Base-by-base conservation (phyloP, 2,329 filamentous ascomycete genomes). In the Arachnopeziza araneosa region DNA sequence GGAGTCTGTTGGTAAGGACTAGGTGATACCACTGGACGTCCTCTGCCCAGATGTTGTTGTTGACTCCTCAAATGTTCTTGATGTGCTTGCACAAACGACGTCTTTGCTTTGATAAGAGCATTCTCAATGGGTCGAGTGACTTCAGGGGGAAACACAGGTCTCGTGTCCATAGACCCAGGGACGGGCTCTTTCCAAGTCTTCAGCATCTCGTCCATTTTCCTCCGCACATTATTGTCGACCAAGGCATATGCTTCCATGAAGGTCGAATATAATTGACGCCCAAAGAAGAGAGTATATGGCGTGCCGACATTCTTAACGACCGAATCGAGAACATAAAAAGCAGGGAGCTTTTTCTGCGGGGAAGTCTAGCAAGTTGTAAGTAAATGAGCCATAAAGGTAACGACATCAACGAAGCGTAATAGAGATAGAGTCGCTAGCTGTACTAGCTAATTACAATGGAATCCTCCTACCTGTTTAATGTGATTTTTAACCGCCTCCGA, bases 291-390 rank as follows among this genome's bases (percentile, higher is more conserved):
- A 0, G 93, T 98, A 75, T 99, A 99, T 8, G 95, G 95, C 0
- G 93, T 97, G 63, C 95, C 95, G 63, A 99, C 92, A 79, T 99
- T 98, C 77, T 99, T 99, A 72, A 96, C 93, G 63, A 99, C 93
- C 19, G 93, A 98, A 77, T 99, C 95, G 71, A 99, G 87, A 66
- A 99, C 91, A 76, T 98, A 99, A 26, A 99, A 82, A n/a, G 95
- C 91, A 21, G 95, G 93, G 2, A 99, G 80, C 72, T 98, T 99
- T 75, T 92, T 93, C 63, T 86, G 83, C 49, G 95, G 92, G 52
- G 91, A 85, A 58, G 89, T 91, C 95, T 99, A 65, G 57, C 57
- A 53, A 68, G 58, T 60, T 61, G 63, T 68, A 68, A 69, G 63
- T 66, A 64, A 67, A 64, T 23, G 49, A 65, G 36, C 54, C 5